phyloP scores from a whole-genome alignment of 148 eudicot species.

The Amaranthus palmeri region DNA sequence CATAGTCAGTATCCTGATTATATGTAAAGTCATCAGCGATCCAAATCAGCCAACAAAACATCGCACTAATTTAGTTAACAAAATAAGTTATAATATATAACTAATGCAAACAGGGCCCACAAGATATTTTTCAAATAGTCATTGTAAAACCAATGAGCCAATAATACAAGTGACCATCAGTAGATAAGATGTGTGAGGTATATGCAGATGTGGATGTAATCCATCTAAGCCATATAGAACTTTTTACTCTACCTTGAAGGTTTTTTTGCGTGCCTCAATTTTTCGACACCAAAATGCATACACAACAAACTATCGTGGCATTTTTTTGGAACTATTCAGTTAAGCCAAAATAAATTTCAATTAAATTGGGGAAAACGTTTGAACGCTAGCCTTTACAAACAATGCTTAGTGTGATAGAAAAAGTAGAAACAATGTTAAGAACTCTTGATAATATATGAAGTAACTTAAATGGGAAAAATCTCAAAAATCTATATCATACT shows the following conservation, averaged over 20 bases:
- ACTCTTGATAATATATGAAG: neutral
- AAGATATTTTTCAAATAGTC: too few relatives aligned
- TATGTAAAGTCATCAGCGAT: too few relatives aligned
- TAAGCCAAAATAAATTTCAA: neutral
- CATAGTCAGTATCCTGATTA: too few relatives aligned
- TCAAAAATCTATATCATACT: neutral
- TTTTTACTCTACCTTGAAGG: neutral
- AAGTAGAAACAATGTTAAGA: neutral
- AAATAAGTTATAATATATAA: too few relatives aligned
- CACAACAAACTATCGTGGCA: neutral
- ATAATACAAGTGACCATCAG: too few relatives aligned
- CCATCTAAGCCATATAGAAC: neutral
- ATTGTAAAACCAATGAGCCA: too few relatives aligned
- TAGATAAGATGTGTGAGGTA: too few relatives aligned
- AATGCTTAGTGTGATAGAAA: neutral
- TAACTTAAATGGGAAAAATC: neutral
- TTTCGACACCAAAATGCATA: neutral
- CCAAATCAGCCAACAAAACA: too few relatives aligned
- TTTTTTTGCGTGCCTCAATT: neutral
- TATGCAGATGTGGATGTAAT: too few relatives aligned
- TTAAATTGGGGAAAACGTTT: neutral
- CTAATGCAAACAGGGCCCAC: too few relatives aligned
- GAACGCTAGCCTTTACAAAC: neutral
- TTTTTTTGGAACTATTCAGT: neutral
- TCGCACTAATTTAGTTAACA: too few relatives aligned